These are phyloP conservation scores for Ceratobasidium sp. DNA, from an alignment of 1,284 basidiomycete species.

Conservation along the genomic window DNA sequence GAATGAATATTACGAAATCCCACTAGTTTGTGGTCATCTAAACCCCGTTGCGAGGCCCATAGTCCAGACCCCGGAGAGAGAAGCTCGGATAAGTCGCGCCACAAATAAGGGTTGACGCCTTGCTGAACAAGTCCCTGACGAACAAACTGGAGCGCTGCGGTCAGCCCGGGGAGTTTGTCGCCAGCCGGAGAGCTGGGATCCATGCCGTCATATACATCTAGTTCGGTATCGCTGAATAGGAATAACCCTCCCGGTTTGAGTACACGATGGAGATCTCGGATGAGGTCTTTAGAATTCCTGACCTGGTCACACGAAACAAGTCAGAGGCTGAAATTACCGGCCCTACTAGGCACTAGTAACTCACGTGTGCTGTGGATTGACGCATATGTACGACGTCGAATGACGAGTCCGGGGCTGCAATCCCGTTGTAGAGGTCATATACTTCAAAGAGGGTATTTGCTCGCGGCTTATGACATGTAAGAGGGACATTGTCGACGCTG, in stretches of 20 bases:
- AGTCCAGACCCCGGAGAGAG: not conserved
- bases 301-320: not conserved
- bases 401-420: not conserved
- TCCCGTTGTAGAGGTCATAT: not conserved
- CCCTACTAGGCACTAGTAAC: not conserved
- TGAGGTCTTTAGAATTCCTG: not conserved
- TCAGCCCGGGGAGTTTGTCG: conserved; percentile 1
- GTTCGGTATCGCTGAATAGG: conserved; percentile 4
- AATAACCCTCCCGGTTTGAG: conserved; percentile 21
- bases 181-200: not conserved
- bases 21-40: not conserved
- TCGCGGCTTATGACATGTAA: not conserved
- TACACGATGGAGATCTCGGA: conserved; percentile 6
- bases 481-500: conserved; percentile 6
- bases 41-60: not conserved
- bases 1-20: not conserved
- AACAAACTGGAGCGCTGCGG: not conserved
- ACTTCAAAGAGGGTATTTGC: not conserved
- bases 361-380: not conserved
- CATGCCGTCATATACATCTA: conserved; percentile 12
- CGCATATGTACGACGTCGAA: conserved; percentile 4
- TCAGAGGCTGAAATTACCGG: not conserved
- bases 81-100: not conserved
- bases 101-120: not conserved
- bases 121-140: not conserved